Base-by-base conservation (phyloP, 2,329 filamentous ascomycete species). In the Cordyceps farinosa region DNA sequence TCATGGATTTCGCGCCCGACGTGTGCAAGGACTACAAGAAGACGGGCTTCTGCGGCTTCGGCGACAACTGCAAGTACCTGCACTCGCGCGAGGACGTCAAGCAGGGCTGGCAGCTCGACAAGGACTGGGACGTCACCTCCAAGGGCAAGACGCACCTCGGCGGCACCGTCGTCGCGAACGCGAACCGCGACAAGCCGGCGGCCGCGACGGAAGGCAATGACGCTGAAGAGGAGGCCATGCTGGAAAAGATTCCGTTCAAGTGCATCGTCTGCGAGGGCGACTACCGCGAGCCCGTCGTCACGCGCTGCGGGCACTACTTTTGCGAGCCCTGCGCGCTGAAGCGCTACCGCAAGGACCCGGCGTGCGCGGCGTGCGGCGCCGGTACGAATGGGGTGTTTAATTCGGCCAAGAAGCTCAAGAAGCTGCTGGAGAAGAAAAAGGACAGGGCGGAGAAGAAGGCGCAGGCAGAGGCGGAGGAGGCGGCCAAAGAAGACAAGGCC, bases 1-100 rank as follows among this genome's bases (percentile, higher is more conserved):
- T 94, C 7, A 96, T 87, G 38, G 95, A 99, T 73, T 98, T 91
- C 73, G 89, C 90, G 0, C 92, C 94, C 0, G 94, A 98, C 68
- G 90, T 96, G 0, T 99, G 95, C 77, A 98, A 98, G 75, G 95
- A 98, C 73, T 95, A 91, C 76, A 94, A 94, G 69, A 84, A 90
- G 70, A 95, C 88, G 0, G 89, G 89, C 0, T 72, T 67, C 15
- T 77, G 74, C 45, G 74, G 74, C 57, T 62, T 67, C 15, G 72
- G 90, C 34, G 91, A 95, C 73, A 87, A 83, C 65, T 97, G 93
- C 79, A 96, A 92, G 71, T 95, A 88, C 72, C 72, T 92, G 0
- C 91, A 95, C 71, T 86, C 86, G 5, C 81, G 91, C 64, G 88
- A 91, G 70, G 90, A 92, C 74, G 90, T 91, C 72, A 92, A 94